Base-by-base conservation (phyloP, 2,329 filamentous ascomycete species). In the Colletotrichum magnum region DNA sequence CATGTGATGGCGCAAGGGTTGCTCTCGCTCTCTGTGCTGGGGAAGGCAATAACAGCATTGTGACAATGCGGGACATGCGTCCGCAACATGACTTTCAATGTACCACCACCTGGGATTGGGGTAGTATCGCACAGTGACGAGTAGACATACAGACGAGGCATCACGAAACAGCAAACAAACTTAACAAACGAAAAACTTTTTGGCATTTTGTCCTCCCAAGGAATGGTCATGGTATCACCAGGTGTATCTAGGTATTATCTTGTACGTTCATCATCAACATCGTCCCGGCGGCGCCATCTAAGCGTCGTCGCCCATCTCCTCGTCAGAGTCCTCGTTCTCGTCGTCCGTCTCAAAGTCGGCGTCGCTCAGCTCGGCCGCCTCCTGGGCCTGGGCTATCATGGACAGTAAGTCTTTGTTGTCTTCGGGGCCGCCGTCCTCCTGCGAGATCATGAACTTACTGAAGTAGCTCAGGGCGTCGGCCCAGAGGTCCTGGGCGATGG, bases 391-490 rank as follows among this genome's bases (percentile, higher is more conserved):
- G 61, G 88, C 91, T 90, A 78, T 62, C 52, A 68, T 52, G 13
- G 64, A 58, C 51, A 61, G 68, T 70, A 68, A 70, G 68, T 68
- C 68, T 67, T 45, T 56, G 62, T 66, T 36, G 32, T 36, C 32
- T 36, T 4, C 32, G 32, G 32, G 7, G 32, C 24, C 26, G 32
- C 57, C 45, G 13, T 47, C 45, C 24, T 16, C 13, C 56, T 32
- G 26, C 64, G 57, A 36, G 32, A 36, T 36, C 45, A 68, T 58
- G 47, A 64, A 88, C 93, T 83, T 85, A 96, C 94, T 93, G 83
- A 96, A 98, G 83, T 96, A 97, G 80, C 93, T 94, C 79, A 97
- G 91, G 67, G 95, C 95, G 72, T 90, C 90, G 56, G 94, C 93
- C 91, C 92, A 98, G 60, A 98, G 84, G 74, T 98, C 95, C 78